A percentile compares a stretch with the other conserved stretches of the same genome.
Conservation (phyloP, 805 yeast genomes). For the Hagleromyces aurorensis region DNA sequence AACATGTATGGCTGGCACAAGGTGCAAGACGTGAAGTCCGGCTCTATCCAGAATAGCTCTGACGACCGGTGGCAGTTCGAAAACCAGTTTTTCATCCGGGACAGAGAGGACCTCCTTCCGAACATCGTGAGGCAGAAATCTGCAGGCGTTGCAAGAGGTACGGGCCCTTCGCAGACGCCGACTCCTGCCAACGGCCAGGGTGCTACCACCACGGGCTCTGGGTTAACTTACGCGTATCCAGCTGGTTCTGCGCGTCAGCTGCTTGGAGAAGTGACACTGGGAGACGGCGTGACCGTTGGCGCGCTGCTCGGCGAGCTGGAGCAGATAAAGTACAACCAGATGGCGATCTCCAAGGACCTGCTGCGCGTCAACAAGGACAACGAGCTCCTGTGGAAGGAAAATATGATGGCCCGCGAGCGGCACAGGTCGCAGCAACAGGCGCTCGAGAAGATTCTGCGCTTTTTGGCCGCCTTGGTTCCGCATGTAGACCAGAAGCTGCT, state of each 20-base stretch:
- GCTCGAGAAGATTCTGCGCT: conserved; percentile 77
- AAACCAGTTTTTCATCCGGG: conserved; percentile 70
- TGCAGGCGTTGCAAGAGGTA: conserved; percentile 6
- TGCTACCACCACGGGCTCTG: conserved; percentile 1
- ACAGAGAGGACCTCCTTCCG: conserved; percentile 76
- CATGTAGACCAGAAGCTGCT: conserved; percentile 27
- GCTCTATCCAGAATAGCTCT: conserved; percentile 46
- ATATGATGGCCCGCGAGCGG: conserved; percentile 72
- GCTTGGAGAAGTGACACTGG: conserved; percentile 11
- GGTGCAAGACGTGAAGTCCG: conserved; percentile 84
- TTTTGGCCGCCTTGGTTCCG: conserved; percentile 61
- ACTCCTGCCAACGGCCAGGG: conserved; percentile 14
- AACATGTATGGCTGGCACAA: conserved; percentile 99
- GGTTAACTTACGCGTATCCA: not conserved
- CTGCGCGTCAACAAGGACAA: conserved; percentile 79
- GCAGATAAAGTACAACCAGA: conserved; percentile 66
- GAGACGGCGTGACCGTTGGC: conserved; percentile 7
- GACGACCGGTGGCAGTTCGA: conserved; percentile 90
- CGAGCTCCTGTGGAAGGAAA: conserved; percentile 86
- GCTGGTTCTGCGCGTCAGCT: conserved; percentile 10
- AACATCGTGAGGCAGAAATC: conserved; percentile 70
- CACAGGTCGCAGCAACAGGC: conserved; percentile 83
- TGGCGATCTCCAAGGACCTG: conserved; percentile 76
- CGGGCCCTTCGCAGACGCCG: too few relatives aligned
- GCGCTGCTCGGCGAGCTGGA: conserved; percentile 62